Conservation (phyloP, 2,329 filamentous ascomycete species). For the Nemania sp. region DNA sequence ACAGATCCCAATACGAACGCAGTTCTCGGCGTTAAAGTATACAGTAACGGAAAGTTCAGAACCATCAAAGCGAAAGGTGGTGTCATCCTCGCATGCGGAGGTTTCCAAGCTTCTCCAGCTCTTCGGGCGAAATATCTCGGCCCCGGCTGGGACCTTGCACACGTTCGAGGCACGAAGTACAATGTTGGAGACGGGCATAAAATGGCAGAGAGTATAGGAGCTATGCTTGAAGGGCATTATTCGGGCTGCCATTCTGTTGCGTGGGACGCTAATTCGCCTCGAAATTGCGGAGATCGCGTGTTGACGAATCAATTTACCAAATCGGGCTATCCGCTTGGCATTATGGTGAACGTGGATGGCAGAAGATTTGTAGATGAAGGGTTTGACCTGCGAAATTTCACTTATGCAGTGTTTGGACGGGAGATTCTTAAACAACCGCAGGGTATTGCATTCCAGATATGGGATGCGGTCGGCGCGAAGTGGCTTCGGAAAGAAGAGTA, state of each 20-base stretch:
- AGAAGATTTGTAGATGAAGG: slow-evolving; percentile 69
- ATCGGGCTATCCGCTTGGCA: slow-evolving; percentile 66
- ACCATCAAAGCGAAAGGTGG: slow-evolving; percentile 36
- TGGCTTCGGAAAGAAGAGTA: slow-evolving; percentile 67
- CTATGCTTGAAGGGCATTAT: slow-evolving; percentile 60
- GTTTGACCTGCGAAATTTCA: slow-evolving; percentile 66
- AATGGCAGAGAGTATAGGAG: slow-evolving; percentile 56
- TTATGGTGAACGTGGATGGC: slow-evolving; percentile 65
- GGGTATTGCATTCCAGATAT: slow-evolving; percentile 65
- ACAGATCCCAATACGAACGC: slow-evolving; percentile 24
- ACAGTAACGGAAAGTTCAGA: slow-evolving; percentile 15
- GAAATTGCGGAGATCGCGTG: slow-evolving; percentile 57
- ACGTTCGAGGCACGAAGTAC: slow-evolving; percentile 65
- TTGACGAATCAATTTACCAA: slow-evolving; percentile 70
- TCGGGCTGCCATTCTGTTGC: slow-evolving; percentile 66
- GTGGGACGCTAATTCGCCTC: slow-evolving; percentile 66
- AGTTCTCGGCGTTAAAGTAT: slow-evolving; percentile 27
- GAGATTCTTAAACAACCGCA: slow-evolving; percentile 63
- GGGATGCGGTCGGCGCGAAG: slow-evolving; percentile 55
- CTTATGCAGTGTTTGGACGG: slow-evolving; percentile 66
- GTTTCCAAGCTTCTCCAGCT: slow-evolving; percentile 64
- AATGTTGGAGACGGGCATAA: slow-evolving; percentile 63
- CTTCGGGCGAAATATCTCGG: slow-evolving; percentile 59
- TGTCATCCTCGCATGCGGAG: slow-evolving; percentile 62
- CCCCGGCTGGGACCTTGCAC: slow-evolving; percentile 64